Evolutionary conservation across 106 monocot genomes (phyloP), one percentile per base, ranked within the genome.

Genomic region (Acorus calamus): DNA sequence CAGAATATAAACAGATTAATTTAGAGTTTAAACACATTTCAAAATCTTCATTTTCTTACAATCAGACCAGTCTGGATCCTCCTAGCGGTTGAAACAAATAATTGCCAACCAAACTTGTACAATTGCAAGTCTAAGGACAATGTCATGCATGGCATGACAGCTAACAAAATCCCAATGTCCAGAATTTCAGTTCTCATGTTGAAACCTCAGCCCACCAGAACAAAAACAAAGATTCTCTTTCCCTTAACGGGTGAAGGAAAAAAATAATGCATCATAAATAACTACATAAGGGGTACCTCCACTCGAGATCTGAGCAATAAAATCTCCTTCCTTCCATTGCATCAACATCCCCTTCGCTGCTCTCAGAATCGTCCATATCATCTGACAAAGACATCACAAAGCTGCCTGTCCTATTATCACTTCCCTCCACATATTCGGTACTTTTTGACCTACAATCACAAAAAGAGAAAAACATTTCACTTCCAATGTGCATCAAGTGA

Each of bases 381-480:
- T 76, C 79, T 12, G 65, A 57, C 2, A 76, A 57, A 44, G 73
- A 56, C 69, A 80, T 79, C 11, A 80, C 63, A 47, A 83, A 79
- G 10, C 73, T 75, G 28, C 64, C 50, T 41, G 14, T 49, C 14
- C 44, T 9, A 6, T 14, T 5, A 52, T 7, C 8, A 46, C 11
- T 46, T 42, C 44, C 13, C 4, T 14, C 54, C 12, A 61, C 66
- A 50, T 69, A 28, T 5, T 44, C 58, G 8, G 3, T 45, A 14
- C 51, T 46, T 12, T 45, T 13, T 28, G 63, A 55, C 10, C 5
- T 3, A 44, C 45, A 69, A 49, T 51, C 11, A 50, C 59, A 56
- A 48, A 46, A 43, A 28, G 81, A 53, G 5, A 42, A 11, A 3
- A 28, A 28, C 28, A 28, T 28, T 28, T 28, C 28, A 28, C 1